These are phyloP conservation scores for Aspergillus diversus DNA, from an alignment of 495 filamentous ascomycete species.

Conservation along the genomic window DNA sequence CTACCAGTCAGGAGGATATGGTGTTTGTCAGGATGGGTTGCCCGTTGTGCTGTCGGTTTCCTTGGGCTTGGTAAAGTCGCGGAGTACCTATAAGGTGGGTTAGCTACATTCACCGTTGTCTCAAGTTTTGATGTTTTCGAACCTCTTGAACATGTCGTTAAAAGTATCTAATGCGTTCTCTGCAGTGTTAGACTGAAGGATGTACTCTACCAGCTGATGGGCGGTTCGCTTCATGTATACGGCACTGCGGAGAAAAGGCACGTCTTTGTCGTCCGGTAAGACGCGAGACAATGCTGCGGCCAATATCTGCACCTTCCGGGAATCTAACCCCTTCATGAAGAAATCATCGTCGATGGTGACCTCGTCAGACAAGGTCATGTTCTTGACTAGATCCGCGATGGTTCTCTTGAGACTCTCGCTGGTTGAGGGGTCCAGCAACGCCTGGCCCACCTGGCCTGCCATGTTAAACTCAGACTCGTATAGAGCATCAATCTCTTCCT, in stretches of 20 bases:
- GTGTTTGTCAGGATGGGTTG: background rate
- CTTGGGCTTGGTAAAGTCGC: slow-evolving; percentile 29
- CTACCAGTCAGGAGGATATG: slow-evolving; percentile 57
- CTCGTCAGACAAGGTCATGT: background rate
- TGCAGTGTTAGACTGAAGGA: background rate
- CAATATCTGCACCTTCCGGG: slow-evolving; percentile 16
- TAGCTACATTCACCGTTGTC: too few relatives aligned
- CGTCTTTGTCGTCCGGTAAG: background rate
- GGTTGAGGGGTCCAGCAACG: slow-evolving; percentile 5
- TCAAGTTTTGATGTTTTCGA: too few relatives aligned
- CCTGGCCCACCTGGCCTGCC: background rate
- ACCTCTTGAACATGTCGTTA: slow-evolving; percentile 5
- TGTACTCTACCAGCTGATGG: slow-evolving; percentile 2
- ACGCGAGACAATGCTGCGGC: slow-evolving; percentile 1
- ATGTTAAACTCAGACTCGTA: slow-evolving; percentile 30
- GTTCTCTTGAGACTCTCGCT: background rate
- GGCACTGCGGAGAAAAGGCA: slow-evolving; percentile 6
- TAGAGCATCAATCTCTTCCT: slow-evolving; percentile 54
- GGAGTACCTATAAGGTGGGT: background rate
- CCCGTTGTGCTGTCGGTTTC: slow-evolving; percentile 1
- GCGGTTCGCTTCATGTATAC: slow-evolving; percentile 20
- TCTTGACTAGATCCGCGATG: slow-evolving; percentile 1
- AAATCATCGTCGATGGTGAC: slow-evolving; percentile 15
- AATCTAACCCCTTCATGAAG: slow-evolving; percentile 19
- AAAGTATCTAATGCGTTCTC: slow-evolving; percentile 1